These are phyloP conservation scores for Ophiostoma piceae DNA, from an alignment of 2,329 filamentous ascomycete species.

Conservation along the genomic window DNA sequence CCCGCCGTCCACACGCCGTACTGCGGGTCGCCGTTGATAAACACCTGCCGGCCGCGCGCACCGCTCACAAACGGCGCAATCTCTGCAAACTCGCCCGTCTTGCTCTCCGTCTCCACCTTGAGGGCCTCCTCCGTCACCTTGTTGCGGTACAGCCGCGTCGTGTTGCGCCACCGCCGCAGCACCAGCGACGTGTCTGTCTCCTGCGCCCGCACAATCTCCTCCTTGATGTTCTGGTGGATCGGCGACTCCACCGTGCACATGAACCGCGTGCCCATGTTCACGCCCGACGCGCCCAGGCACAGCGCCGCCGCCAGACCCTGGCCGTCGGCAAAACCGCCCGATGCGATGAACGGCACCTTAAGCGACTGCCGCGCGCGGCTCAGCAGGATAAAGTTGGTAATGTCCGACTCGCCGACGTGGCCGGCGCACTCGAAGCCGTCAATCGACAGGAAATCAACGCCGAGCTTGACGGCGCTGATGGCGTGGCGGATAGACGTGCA, in stretches of 20 bases:
- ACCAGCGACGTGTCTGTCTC: slow-evolving; percentile 91
- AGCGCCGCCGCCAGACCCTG: slow-evolving; percentile 88
- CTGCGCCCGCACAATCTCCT: slow-evolving; percentile 78
- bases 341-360: slow-evolving; percentile 86
- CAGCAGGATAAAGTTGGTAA: slow-evolving; percentile 85
- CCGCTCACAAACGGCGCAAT: slow-evolving; percentile 84
- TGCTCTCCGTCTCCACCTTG: slow-evolving; percentile 77
- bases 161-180: slow-evolving; percentile 88
- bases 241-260: slow-evolving; percentile 94
- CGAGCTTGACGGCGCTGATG: slow-evolving; percentile 83
- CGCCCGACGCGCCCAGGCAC: slow-evolving; percentile 80
- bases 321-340: slow-evolving; percentile 91
- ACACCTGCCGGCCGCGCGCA: slow-evolving; percentile 85
- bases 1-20: slow-evolving; percentile 95
- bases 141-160: slow-evolving; percentile 80
- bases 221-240: slow-evolving; percentile 89
- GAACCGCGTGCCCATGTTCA: slow-evolving; percentile 98
- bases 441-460: slow-evolving; percentile 93
- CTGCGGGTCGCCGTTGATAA: slow-evolving; percentile 84
- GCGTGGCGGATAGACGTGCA: slow-evolving; percentile 96
- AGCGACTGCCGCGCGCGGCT: slow-evolving; percentile 79
- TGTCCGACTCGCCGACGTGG: slow-evolving; percentile 81
- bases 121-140: slow-evolving; percentile 76
- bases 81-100: slow-evolving; percentile 81
- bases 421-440: slow-evolving; percentile 97